Evolutionary conservation across 208 protist species (phyloP).

Genomic region (Borovskyia barvae): DNA sequence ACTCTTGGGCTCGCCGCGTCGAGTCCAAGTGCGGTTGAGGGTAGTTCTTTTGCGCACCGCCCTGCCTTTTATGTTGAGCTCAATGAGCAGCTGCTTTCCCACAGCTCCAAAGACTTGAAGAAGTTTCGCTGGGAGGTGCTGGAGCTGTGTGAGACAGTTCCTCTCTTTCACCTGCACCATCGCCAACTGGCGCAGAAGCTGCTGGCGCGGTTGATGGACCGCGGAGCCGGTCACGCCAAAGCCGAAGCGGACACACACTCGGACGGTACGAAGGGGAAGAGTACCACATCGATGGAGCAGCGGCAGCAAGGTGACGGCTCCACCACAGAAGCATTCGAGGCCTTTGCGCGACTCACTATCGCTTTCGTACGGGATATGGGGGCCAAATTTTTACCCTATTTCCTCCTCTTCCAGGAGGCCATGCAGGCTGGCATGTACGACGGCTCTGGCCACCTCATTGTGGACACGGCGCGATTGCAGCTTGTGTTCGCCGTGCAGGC

Average conservation of each 20-base stretch:
- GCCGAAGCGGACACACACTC: background rate
- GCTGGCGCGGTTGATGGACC: conserved; percentile 51
- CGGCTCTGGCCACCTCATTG: conserved; percentile 55
- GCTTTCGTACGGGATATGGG: conserved; percentile 82
- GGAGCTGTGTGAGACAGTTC: conserved; percentile 59
- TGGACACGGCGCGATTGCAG: conserved; percentile 67
- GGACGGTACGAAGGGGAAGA: conserved; percentile 3
- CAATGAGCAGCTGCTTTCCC: conserved; percentile 75
- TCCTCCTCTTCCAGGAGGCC: conserved; percentile 84
- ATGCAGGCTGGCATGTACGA: conserved; percentile 79
- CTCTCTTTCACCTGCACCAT: conserved; percentile 75
- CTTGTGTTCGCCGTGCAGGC: conserved; percentile 81
- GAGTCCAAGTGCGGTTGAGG: background rate
- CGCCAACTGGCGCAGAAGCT: conserved; percentile 75
- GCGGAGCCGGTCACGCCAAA: conserved; percentile 21
- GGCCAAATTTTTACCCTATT: conserved; percentile 77
- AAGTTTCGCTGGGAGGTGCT: conserved; percentile 80
- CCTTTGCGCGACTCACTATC: conserved; percentile 76
- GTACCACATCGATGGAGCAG: background rate
- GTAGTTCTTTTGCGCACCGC: conserved; percentile 8
- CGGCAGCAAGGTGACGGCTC: conserved; percentile 5
- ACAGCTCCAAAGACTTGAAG: conserved; percentile 85
- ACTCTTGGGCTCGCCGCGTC: conserved; percentile 57
- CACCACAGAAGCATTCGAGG: conserved; percentile 69
- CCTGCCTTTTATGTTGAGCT: conserved; percentile 82